phyloP scores from a whole-genome alignment of 306 rosid species.

The Aeschynomene evenia region DNA sequence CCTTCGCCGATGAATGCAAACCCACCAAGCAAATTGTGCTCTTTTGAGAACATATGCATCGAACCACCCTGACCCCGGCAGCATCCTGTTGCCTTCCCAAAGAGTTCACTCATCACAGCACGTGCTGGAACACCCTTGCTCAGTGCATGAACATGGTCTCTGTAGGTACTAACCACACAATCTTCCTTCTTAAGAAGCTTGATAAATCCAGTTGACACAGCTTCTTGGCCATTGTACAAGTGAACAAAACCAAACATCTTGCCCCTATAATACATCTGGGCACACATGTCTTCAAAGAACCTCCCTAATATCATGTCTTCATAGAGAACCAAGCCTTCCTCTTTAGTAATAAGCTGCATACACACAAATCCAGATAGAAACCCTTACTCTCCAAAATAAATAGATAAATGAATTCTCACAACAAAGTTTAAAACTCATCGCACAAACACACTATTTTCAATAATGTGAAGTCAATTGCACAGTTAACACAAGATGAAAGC shows the following conservation, averaged over 20 bases:
- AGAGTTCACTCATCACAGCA: conserved; percentile 95
- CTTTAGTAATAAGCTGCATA: conserved; percentile 82
- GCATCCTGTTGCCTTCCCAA: conserved; percentile 94
- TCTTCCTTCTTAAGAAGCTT: conserved; percentile 79
- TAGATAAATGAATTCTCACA: not conserved
- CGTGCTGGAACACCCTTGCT: conserved; percentile 97
- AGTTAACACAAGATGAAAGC: conserved; percentile 13
- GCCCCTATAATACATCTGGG: conserved; percentile 97
- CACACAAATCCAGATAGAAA: conserved; percentile 26
- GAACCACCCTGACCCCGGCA: conserved; percentile 99
- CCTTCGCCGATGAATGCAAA: conserved; percentile 99
- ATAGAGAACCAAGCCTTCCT: conserved; percentile 85
- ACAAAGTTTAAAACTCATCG: not conserved
- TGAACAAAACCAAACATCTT: conserved; percentile 99
- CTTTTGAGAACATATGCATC: conserved; percentile 98
- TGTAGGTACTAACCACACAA: conserved; percentile 82
- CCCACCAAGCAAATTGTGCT: conserved; percentile 83
- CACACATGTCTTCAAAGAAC: conserved; percentile 93
- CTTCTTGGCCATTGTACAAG: conserved; percentile 98
- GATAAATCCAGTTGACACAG: conserved; percentile 97
- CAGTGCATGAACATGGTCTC: conserved; percentile 96
- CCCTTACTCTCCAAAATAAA: conserved; percentile 26
- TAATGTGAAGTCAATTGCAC: conserved; percentile 15
- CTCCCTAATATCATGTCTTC: conserved; percentile 97
- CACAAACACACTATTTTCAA: conserved; percentile 2